Evolutionary conservation across 306 rosid species (phyloP), one percentile per base, ranked within the genome.

Genomic region (Casuarina glauca): DNA sequence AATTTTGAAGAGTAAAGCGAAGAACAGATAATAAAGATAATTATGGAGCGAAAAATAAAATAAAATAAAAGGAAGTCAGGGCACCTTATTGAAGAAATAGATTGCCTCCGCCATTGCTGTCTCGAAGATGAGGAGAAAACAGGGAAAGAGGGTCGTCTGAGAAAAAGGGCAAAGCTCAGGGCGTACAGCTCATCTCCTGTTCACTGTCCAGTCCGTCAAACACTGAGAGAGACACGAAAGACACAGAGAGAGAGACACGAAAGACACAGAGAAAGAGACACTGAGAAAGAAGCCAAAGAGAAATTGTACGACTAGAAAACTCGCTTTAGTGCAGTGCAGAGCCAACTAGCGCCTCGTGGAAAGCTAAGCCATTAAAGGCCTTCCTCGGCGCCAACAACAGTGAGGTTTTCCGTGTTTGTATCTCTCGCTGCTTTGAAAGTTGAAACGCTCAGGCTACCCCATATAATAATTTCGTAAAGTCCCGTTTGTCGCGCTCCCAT

Each of bases 11-110:
- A 42, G 50, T 66, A 66, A 7, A 7, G 70, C 17, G 1, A 17
- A 49, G 4, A 41, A 66, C 35, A 66, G 12, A 8, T 8, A 9
- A 32, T 19, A 4, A 58, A 41, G 42, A 41, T 41, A 66, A 66
- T 66, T 32, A 26, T 26, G 32, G 32, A 26, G 32, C 0, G 32
- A 74, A 77, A 45, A 80, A 36, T 15, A 64, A 79, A 54, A 51
- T 0, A 76, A 67, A 16, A 9, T n/a, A 58, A 6, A 26, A 32
- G 15, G 36, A 26, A 76, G 19, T 17, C 13, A 70, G 16, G 78
- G 81, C 63, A 94, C 98, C 98, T 94, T 91, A 87, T 83, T 85
- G 84, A 83, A 67, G 81, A 92, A 88, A 69, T 86, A 89, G 84
- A 83, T 76, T 76, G 78, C 80, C 84, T 79, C 97, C 13, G 87